phyloP scores from a whole-genome alignment of 305 asterid species.

The Fraxinus sp. region DNA sequence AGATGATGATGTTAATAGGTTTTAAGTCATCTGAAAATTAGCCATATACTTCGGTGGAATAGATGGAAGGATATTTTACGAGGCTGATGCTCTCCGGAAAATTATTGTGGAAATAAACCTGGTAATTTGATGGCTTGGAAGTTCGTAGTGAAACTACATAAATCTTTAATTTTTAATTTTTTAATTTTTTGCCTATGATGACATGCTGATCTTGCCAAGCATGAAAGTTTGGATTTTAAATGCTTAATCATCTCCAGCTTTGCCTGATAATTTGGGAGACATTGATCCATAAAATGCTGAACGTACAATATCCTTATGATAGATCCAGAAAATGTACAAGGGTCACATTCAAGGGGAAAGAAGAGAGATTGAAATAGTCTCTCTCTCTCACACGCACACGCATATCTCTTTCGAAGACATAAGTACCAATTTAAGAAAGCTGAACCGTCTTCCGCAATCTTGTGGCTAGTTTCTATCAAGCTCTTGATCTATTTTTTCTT shows the following conservation, averaged over 20 bases:
- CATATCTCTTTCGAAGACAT: neutral
- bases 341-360: neutral
- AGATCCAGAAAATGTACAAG: neutral
- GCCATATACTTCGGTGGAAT: neutral
- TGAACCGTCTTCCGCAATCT: neutral
- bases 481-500: neutral
- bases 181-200: neutral
- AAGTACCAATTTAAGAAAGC: neutral
- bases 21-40: neutral
- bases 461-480: neutral
- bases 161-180: neutral
- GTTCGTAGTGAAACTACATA: neutral
- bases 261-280: neutral
- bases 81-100: neutral
- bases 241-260: neutral
- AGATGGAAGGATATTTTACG: neutral
- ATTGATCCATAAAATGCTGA: neutral
- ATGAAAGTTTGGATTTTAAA: neutral
- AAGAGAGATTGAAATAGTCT: neutral
- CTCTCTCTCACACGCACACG: neutral
- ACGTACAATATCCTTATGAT: neutral
- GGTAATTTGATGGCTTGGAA: neutral
- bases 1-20: neutral
- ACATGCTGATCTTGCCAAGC: neutral
- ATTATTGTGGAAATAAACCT: neutral